Evolutionary conservation across 148 eudicot species (phyloP), one percentile per base, ranked within the genome.

Genomic region (Tetragonia tetragonoides): DNA sequence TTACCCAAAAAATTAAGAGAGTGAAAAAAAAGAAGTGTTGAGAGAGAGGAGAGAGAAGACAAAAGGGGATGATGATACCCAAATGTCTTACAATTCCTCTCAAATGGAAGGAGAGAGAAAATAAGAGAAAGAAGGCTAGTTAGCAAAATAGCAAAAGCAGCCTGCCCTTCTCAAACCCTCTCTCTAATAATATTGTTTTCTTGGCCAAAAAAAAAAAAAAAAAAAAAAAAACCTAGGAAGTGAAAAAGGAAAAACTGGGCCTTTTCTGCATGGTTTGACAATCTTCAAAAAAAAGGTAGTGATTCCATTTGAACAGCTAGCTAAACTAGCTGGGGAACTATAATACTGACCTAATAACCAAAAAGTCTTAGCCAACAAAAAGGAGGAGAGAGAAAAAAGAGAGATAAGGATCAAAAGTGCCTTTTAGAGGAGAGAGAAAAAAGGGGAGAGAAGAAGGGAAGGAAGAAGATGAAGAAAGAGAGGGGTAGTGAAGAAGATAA

Each of bases 71-170:
- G 57, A 7, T 4, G 41, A 59, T 47, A 83, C 87, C 93, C 93
- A 88, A 90, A 88, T 93, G 97, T 91, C 97, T 28, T 93, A 88
- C 82, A 91, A 83, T 84, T 80, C 90, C 90, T 87, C 93, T 89
- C 89, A 21, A 20, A 28, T 40, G 40, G 64, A 75, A 41, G 59
- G 53, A 41, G 74, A 85, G 54, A 66, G 84, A 73, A 70, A 78
- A 76, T 84, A 44, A 70, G 82, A 81, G 76, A 85, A 72, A 77
- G 53, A 74, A 72, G 72, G 63, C n/a, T 14, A 69, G 3, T n/a
- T 77, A 74, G 60, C 24, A 53, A 37, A 20, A 18, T 59, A n/a
- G 40, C 39, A 37, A 34, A 57, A 61, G 53, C 23, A 68, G 76
- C 76, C 49, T 68, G 60, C 75, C 85, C 38, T 81, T 85, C 81